Evolutionary conservation across 371 early-diverging fungal species (phyloP).

Genomic region (Mucor lusitanicus): DNA sequence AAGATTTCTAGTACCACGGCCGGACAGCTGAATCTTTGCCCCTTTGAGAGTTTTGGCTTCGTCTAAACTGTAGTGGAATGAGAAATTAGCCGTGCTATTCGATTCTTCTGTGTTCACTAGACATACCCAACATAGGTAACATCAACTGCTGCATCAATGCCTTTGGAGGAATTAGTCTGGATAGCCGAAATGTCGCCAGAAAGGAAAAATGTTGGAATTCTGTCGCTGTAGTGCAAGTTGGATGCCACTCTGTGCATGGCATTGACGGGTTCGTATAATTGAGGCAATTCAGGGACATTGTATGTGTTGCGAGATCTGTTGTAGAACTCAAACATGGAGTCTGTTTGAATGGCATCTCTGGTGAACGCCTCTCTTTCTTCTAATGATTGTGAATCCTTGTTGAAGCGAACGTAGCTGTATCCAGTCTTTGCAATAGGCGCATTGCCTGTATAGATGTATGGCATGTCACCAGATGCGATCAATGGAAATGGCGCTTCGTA

Average conservation of each 20-base stretch:
- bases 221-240: constrained; percentile 13
- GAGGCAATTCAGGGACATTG: constrained; percentile 2
- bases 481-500: background rate
- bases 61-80: background rate
- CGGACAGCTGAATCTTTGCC: constrained; percentile 18
- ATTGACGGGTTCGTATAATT: constrained; percentile 1
- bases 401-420: constrained; percentile 19
- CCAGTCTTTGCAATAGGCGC: constrained; percentile 17
- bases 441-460: constrained; percentile 14
- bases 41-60: background rate
- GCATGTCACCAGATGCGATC: background rate
- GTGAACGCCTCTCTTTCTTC: constrained; percentile 12
- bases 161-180: background rate
- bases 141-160: background rate
- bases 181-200: constrained; percentile 4
- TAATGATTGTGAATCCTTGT: background rate
- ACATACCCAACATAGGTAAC: constrained; percentile 10
- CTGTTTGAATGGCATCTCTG: constrained; percentile 1
- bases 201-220: constrained; percentile 24
- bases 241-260: constrained; percentile 16
- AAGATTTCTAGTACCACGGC: constrained; percentile 22
- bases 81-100: background rate
- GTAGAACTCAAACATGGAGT: constrained; percentile 18
- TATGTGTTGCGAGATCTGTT: constrained; percentile 19
- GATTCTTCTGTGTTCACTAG: background rate